Base-by-base conservation (phyloP, 345 rosid genomes). In the Cardamine chenopodiifolia region DNA sequence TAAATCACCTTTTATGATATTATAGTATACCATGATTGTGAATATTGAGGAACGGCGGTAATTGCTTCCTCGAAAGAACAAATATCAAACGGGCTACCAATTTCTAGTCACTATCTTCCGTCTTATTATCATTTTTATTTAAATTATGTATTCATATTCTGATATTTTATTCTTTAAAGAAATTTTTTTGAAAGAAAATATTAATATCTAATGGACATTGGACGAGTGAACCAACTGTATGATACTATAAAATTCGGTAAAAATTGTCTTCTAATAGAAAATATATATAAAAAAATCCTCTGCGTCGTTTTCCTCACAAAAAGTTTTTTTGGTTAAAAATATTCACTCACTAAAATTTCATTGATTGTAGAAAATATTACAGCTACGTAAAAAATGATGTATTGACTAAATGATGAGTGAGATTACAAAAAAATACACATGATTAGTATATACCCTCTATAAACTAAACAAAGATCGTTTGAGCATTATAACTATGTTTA, bases 21-120 rank as follows among this genome's bases (percentile, higher is more conserved):
- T 50, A 72, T 72, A 35, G 19, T 23, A 28, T 53, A 53, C 48
- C 47, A 76, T 69, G 57, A 76, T 69, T 69, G 74, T 59, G 52
- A 68, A 40, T 49, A 60, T 60, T 67, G 68, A 49, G 28, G 28
- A 66, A 68, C 79, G 60, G 79, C 74, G 68, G 69, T 68, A 11
- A n/a, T 58, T 58, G 73, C 58, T 57, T 57, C 66, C 44, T 66
- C 34, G 12, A 44, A 44, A 5, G 20, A 37, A 37, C 37, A 74
- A 48, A 50, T 39, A 67, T 66, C 45, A 50, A 39, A 48, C 52
- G 17, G 59, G 78, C 12, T 48, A 60, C 67, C 68, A 48, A 66
- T 66, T 60, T 50, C 39, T 22, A 39, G 69, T 68, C 79, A 40
- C 48, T 22, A 40, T 68, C 76, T 50, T 72, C 56, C 28, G 74